Evolutionary conservation across 768 basidiomycete species (phyloP).

Genomic region (Agrocybe praecox): DNA sequence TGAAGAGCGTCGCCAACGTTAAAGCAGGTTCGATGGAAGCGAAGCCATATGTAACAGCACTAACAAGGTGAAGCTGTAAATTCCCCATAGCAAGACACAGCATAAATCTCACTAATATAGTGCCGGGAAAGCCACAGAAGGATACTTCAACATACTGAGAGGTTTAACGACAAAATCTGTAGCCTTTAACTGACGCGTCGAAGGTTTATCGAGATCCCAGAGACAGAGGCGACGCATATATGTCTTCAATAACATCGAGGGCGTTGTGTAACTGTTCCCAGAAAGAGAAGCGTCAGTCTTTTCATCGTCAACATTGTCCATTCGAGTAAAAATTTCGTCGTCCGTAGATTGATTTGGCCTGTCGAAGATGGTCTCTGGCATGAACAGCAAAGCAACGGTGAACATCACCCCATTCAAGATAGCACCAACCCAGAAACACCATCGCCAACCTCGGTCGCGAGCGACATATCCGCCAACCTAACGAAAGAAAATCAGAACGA

Average conservation of each 20-base stretch:
- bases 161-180: slow-evolving; percentile 34
- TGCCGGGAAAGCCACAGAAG: slow-evolving; percentile 39
- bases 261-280: slow-evolving; percentile 26
- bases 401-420: slow-evolving; percentile 42
- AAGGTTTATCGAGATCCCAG: slow-evolving; percentile 30
- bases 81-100: neutral
- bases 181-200: slow-evolving; percentile 24
- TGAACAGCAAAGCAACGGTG: slow-evolving; percentile 34
- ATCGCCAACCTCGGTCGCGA: slow-evolving; percentile 37
- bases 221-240: slow-evolving; percentile 32
- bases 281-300: slow-evolving; percentile 1
- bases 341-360: slow-evolving; percentile 21
- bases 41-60: slow-evolving; percentile 39
- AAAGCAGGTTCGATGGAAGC: slow-evolving; percentile 42
- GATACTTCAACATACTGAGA: slow-evolving; percentile 40
- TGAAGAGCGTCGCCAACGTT: slow-evolving; percentile 39
- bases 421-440: slow-evolving; percentile 47
- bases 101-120: slow-evolving; percentile 31
- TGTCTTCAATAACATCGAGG: slow-evolving; percentile 22
- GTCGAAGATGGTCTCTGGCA: slow-evolving; percentile 45
- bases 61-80: slow-evolving; percentile 2
- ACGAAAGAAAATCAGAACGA: neutral
- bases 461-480: slow-evolving; percentile 42
- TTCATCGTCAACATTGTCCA: slow-evolving; percentile 16
- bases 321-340: slow-evolving; percentile 4